Base-by-base conservation (phyloP, 208 protist species). In the Trypanosoma vivax region DNA sequence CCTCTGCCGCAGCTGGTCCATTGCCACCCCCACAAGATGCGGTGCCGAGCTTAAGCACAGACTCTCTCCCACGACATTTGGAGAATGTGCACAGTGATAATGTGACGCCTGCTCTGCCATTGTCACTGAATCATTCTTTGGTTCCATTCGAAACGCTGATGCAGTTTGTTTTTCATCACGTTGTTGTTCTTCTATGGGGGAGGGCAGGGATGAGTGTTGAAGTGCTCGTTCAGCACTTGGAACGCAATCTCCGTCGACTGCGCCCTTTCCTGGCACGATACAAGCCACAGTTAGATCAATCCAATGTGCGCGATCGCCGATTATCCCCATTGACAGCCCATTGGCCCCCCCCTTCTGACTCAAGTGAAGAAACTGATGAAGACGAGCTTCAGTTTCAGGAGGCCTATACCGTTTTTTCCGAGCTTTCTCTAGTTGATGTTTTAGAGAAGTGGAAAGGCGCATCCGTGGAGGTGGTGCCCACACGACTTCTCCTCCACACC, bases 181-280 rank as follows among this genome's bases (percentile, higher is more conserved):
- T 80, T 6, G 65, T 92, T 29, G 77, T 63, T 7, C 49, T 88
- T 38, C 73, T 70, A 29, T 92, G 83, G 83, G 79, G 79, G 3
- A 67, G 55, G n/a, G 41, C 63, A 37, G 71, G 79, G 0, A 56
- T 80, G 4, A 76, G 79, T 33, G 61, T 84, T 29, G 85, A 89
- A 18, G 75, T 64, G 42, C 56, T 89, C 18, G 39, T 85, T 33
- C 73, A 73, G 0, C 58, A 78, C 38, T 61, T 90, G n/a, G 85
- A 92, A 63, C 70, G 79, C 39, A 83, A 86, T 48, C 69, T 92
- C 34, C 78, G 81, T 9, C 80, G 79, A 2, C 68, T 92, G 31
- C 70, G 60, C 4, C 60, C 73, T 5, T 76, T 92, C 10, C 67
- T 92, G 29, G 45, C 62, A 27, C 65, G 79, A 9, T 6, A 24